These are phyloP conservation scores for Fusarium transvaalense DNA, from an alignment of 2,329 filamentous ascomycete genomes.

Conservation along the genomic window DNA sequence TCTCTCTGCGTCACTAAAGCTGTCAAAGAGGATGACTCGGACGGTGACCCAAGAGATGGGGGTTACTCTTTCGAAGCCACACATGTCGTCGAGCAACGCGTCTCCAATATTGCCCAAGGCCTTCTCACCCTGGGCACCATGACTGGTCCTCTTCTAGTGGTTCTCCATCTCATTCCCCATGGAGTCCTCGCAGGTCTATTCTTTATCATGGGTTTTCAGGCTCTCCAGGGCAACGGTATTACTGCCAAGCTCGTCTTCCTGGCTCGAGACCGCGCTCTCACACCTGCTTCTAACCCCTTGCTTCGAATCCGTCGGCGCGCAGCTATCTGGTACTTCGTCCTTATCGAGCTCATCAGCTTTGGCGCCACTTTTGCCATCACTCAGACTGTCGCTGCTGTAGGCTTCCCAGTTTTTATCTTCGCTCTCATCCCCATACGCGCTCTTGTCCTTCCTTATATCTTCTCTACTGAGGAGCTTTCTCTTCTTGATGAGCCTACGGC, in stretches of 20 bases:
- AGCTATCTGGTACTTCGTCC: slow-evolving; percentile 79
- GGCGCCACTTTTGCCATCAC: slow-evolving; percentile 86
- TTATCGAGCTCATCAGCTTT: slow-evolving; percentile 76
- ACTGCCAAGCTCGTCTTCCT: slow-evolving; percentile 81
- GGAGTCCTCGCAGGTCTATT: slow-evolving; percentile 84
- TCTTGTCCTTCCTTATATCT: slow-evolving; percentile 71
- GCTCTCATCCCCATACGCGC: slow-evolving; percentile 75
- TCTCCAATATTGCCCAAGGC: slow-evolving; percentile 83
- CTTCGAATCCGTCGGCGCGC: slow-evolving; percentile 69
- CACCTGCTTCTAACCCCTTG: slow-evolving; percentile 69
- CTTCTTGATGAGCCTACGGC: slow-evolving; percentile 80
- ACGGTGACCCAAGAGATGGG: slow-evolving; percentile 64
- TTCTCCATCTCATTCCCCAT: slow-evolving; percentile 82
- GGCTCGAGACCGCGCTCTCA: slow-evolving; percentile 72
- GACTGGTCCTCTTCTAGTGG: slow-evolving; percentile 78
- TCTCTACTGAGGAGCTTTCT: slow-evolving; percentile 70
- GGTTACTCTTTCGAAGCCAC: slow-evolving; percentile 64
- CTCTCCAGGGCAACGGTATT: slow-evolving; percentile 81
- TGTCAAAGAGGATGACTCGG: slow-evolving; percentile 65
- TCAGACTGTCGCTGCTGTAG: slow-evolving; percentile 84
- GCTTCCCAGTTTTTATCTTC: slow-evolving; percentile 81
- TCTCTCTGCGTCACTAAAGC: slow-evolving; percentile 79
- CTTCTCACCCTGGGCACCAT: slow-evolving; percentile 84
- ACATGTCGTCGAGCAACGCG: slow-evolving; percentile 81
- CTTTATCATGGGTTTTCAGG: slow-evolving; percentile 87